Percentiles rank a stretch among this genome's conserved stretches.
Evolutionary conservation across 306 rosid genomes (phyloP).

Genomic region (Vicia sativa): DNA sequence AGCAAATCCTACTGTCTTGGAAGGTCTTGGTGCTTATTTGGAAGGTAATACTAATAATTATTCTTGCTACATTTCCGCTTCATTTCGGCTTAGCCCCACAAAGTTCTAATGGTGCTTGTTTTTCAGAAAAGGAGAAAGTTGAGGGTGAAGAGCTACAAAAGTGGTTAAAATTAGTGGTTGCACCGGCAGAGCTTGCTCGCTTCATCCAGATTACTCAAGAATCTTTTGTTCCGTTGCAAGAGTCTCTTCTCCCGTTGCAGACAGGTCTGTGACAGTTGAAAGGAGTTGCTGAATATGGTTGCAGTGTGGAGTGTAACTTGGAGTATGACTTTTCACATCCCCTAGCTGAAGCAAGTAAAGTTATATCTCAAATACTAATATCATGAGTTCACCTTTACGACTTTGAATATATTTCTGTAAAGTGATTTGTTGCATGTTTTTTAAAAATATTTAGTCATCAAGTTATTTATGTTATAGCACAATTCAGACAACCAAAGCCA

Average conservation of each 20-base stretch:
- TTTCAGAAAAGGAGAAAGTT: conserved; percentile 83
- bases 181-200: conserved; percentile 70
- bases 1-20: conserved; percentile 87
- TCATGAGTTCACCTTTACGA: conserved; percentile 44
- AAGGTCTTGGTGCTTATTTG: conserved; percentile 93
- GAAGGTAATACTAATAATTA: conserved; percentile 67
- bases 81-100: conserved; percentile 18
- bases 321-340: too few relatives aligned
- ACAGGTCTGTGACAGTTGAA: conserved; percentile 32
- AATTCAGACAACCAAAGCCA: conserved; percentile 30
- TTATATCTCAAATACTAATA: conserved; percentile 38
- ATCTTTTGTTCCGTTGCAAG: conserved; percentile 53
- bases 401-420: conserved; percentile 55
- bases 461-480: conserved; percentile 44
- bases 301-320: conserved; percentile 30
- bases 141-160: conserved; percentile 89
- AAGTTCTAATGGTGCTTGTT: conserved; percentile 45
- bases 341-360: conserved; percentile 44
- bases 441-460: too few relatives aligned
- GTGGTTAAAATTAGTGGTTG: conserved; percentile 87
- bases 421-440: conserved; percentile 52
- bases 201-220: conserved; percentile 65
- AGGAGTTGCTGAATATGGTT: conserved; percentile 31
- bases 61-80: neutral
- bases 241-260: conserved; percentile 55